Conservation (phyloP, 306 rosid genomes). For the Vicia villosa region DNA sequence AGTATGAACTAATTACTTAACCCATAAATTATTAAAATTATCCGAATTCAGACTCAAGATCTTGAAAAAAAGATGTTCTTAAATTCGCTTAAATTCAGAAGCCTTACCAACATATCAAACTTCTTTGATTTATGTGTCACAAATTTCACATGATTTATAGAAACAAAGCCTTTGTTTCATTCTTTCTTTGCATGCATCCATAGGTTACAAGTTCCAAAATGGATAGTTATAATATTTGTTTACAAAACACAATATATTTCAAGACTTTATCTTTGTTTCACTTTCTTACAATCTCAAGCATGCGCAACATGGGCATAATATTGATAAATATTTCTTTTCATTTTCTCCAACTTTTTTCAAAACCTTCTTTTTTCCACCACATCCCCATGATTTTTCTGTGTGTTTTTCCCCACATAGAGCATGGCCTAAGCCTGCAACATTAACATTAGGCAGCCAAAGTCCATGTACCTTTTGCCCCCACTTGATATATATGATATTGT, state of each 20-base stretch:
- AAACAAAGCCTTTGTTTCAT: background rate
- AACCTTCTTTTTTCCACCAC: background rate
- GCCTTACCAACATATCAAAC: too few species aligned
- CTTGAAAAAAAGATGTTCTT: too few species aligned
- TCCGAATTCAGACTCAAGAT: fast-evolving
- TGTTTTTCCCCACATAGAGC: constrained; percentile 30
- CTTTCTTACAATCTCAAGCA: constrained; percentile 71
- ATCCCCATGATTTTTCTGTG: background rate
- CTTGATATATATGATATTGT: background rate
- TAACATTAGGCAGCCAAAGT: constrained; percentile 33
- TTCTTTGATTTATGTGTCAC: background rate
- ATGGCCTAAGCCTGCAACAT: constrained; percentile 38
- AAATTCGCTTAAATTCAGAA: too few species aligned
- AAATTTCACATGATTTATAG: background rate
- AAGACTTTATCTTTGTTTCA: constrained; percentile 38
- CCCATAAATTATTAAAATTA: too few species aligned
- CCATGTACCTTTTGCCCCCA: constrained; percentile 36
- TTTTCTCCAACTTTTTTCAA: background rate
- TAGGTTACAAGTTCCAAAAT: constrained; percentile 55
- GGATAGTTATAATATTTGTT: constrained; percentile 30
- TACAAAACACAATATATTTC: constrained; percentile 15
- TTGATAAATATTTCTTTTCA: background rate
- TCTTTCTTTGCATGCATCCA: constrained; percentile 2
- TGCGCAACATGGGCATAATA: constrained; percentile 52
- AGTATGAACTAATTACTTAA: too few species aligned